Evolutionary conservation across 2,329 filamentous ascomycete species (phyloP).

Genomic region (Pseudodiploospora longispora): DNA sequence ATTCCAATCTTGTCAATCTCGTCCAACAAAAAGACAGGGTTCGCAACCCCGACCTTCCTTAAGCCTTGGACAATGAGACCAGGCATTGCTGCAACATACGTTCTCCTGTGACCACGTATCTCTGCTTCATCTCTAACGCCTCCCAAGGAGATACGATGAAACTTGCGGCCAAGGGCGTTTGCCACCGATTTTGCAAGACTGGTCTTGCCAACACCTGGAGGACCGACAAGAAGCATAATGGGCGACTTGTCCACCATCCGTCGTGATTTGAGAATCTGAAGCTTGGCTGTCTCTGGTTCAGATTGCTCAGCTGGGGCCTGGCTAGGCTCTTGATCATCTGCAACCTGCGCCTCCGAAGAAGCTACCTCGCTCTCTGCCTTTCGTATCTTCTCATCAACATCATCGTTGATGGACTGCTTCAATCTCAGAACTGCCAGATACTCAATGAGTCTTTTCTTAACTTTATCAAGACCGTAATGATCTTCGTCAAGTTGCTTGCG

Average conservation of each 20-base stretch:
- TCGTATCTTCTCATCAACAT: slow-evolving; percentile 71
- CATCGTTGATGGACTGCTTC: slow-evolving; percentile 83
- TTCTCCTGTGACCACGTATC: slow-evolving; percentile 87
- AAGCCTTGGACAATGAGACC: slow-evolving; percentile 88
- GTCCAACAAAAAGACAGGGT: slow-evolving; percentile 90
- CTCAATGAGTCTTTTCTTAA: slow-evolving; percentile 92
- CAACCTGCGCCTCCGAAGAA: slow-evolving; percentile 11
- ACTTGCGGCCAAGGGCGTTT: slow-evolving; percentile 84
- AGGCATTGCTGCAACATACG: slow-evolving; percentile 98
- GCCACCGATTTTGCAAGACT: slow-evolving; percentile 90
- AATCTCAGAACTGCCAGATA: slow-evolving; percentile 94
- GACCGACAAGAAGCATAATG: slow-evolving; percentile 86
- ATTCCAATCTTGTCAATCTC: slow-evolving; percentile 96
- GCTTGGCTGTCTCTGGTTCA: slow-evolving; percentile 45
- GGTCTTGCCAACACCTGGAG: slow-evolving; percentile 93
- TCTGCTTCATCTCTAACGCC: slow-evolving; percentile 95
- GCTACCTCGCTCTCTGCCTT: slow-evolving; percentile 56
- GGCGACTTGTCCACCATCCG: slow-evolving; percentile 91
- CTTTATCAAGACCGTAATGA: slow-evolving; percentile 92
- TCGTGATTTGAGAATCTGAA: slow-evolving; percentile 71
- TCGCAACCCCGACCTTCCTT: slow-evolving; percentile 91
- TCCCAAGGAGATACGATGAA: slow-evolving; percentile 92
- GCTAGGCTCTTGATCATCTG: slow-evolving; percentile 38
- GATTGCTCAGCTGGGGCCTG: slow-evolving; percentile 15
- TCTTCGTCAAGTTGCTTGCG: slow-evolving; percentile 90